A percentile compares a stretch with the other conserved stretches of the same genome.
Conservation (phyloP, 1,139 yeast species). For the Lodderomyces jiufengensis region DNA sequence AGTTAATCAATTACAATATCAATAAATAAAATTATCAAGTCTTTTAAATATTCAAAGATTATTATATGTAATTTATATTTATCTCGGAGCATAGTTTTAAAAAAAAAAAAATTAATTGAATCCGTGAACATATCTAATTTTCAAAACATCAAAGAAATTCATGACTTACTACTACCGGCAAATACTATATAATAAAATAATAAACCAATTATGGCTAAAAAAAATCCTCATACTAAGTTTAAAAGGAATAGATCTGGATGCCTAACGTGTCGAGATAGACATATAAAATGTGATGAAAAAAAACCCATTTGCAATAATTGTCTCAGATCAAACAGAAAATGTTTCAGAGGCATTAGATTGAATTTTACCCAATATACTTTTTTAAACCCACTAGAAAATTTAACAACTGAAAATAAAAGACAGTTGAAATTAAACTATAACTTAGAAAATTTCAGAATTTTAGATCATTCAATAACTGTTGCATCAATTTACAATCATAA, state of each 20-base stretch:
- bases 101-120: no score
- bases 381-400: conserved; percentile 30
- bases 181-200: background rate
- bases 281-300: conserved; percentile 48
- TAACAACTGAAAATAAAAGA: conserved; percentile 1
- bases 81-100: no score
- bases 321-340: conserved; percentile 38
- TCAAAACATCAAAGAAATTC: no score
- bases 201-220: conserved; percentile 15
- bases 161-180: background rate
- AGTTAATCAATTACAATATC: background rate
- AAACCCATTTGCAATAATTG: conserved; percentile 46
- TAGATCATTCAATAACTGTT: conserved; percentile 43
- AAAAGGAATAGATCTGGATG: conserved; percentile 43
- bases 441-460: conserved; percentile 17
- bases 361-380: conserved; percentile 44
- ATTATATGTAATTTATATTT: no score
- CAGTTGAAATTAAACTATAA: background rate
- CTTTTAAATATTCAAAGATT: no score
- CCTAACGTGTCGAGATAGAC: conserved; percentile 46
- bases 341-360: conserved; percentile 43
- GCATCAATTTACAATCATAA: conserved; percentile 34
- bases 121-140: no score
- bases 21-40: background rate
- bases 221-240: conserved; percentile 16